Conservation (phyloP, 2,329 filamentous ascomycete species). For the Metarhizium guizhouense region DNA sequence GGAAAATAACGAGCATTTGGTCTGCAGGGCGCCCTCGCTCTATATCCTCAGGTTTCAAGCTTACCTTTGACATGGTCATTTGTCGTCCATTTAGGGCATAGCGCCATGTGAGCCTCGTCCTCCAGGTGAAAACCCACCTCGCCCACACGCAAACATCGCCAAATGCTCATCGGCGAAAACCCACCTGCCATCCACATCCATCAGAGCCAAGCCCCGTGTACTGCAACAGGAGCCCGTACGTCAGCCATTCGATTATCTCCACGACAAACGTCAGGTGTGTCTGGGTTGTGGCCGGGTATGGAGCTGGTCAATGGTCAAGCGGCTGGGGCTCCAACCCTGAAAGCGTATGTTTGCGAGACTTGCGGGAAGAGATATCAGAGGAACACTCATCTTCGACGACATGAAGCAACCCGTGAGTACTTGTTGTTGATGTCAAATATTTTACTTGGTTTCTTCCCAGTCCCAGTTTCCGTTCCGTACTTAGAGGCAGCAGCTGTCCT, state of each 20-base stretch:
- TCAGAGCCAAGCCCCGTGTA: no score
- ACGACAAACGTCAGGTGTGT: not conserved
- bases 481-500: constrained; percentile 5
- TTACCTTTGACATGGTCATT: not conserved
- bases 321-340: not conserved
- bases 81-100: not conserved
- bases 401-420: constrained; percentile 17
- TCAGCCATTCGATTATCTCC: no score
- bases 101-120: not conserved
- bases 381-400: constrained; percentile 17
- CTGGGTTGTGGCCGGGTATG: not conserved
- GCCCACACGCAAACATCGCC: not conserved
- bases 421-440: not conserved
- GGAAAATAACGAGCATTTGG: not conserved
- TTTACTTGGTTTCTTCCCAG: no score
- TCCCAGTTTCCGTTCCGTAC: not conserved
- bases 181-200: no score
- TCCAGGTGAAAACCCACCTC: not conserved
- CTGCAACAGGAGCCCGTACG: no score
- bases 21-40: not conserved
- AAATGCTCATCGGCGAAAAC: not conserved
- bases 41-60: not conserved
- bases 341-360: constrained; percentile 3
- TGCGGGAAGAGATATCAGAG: constrained; percentile 18
- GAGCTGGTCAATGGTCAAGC: not conserved